A percentile compares a stretch with the other conserved stretches of the same genome.
Conservation (phyloP, 768 basidiomycete species). For the Chiua virens region DNA sequence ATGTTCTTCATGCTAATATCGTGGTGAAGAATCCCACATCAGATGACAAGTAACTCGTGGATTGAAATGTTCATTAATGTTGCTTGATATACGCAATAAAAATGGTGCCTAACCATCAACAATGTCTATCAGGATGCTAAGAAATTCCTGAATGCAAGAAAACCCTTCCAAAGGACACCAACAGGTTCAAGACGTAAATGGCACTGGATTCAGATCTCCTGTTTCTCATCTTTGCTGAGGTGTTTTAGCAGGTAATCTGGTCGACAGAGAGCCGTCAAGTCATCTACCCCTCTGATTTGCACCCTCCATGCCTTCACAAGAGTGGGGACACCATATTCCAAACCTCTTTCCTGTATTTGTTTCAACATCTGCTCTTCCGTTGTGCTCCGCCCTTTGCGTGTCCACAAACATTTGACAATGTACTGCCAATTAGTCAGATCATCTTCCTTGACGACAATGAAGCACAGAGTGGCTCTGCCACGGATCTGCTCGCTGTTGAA, state of each 20-base stretch:
- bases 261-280: neutral
- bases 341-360: neutral
- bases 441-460: neutral
- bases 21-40: neutral
- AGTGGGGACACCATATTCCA: neutral
- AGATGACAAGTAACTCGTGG: neutral
- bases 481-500: neutral
- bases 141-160: neutral
- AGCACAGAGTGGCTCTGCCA: neutral
- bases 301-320: neutral
- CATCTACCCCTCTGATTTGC: neutral
- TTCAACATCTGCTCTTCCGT: neutral
- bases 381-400: neutral
- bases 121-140: neutral
- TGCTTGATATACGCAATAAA: neutral
- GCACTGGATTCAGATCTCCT: neutral
- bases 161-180: neutral
- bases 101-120: neutral
- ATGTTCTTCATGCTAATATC: neutral
- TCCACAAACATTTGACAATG: neutral
- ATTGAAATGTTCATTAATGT: no score
- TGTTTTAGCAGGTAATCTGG: neutral
- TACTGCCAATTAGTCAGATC: neutral
- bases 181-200: neutral
- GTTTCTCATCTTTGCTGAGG: no score